Base-by-base conservation (phyloP, 2,329 filamentous ascomycete species). In the Thielaviopsis cerberus region DNA sequence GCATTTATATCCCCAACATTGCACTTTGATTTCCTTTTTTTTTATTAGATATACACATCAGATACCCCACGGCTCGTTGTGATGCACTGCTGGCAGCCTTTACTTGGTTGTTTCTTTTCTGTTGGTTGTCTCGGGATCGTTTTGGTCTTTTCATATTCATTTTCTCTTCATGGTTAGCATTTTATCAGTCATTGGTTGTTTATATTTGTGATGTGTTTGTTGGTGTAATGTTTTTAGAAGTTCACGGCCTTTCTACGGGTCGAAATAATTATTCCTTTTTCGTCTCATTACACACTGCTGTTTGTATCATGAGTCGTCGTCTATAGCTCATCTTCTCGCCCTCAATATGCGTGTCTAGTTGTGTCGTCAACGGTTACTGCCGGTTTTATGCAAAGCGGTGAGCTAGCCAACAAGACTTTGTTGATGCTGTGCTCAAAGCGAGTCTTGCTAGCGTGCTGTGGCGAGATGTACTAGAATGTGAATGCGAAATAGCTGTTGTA, bases 21-120 rank as follows among this genome's bases (percentile, higher is more conserved):
- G 23, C 23, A 13, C 20, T 51, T 51, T 23, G 10, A 17, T 51
- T 37, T 53, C 37, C 2, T 52, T 53, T 51, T 41, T 41, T 27
- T 45, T 11, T 27, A 30, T 51, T 55, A 51, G 41, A 55, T 51
- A 51, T 55, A 50, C 30, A 55, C 54, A 55, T 55, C 41, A 27
- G 37, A 55, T 55, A 55, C 54, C 54, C 54, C 25, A 20, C 37
- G 41, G 41, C 34, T 22, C 15, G 54, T 51, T 51, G 20, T 22
- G 25, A 30, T 30, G 51, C 13, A 23, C 24, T 37, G 20, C 50
- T 30, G 51, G 8, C 48, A 20, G 25, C 26, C 24, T 41, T 50
- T 8, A 25, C 34, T 5, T 37, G 17, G 55, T 7, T 22, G 48
- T 51, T 30, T 51, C 13, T 45, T 57, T 37, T 57, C 23, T 30